A percentile compares a stretch with the other conserved stretches of the same genome.
phyloP scores from a whole-genome alignment of 2,329 filamentous ascomycete genomes.

The Cercospora beticola region DNA sequence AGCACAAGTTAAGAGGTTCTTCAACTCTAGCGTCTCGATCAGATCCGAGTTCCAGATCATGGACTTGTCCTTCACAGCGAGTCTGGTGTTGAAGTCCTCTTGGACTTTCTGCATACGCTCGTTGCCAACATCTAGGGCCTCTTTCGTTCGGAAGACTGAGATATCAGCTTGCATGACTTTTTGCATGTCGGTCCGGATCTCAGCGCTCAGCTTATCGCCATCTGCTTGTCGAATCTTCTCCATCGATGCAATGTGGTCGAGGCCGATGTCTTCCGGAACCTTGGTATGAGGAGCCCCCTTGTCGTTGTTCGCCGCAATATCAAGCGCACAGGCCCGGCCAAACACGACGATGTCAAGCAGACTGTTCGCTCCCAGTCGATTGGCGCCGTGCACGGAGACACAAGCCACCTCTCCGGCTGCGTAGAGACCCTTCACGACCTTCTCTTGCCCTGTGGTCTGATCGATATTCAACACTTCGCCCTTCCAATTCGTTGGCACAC shows the following conservation, averaged over 20 bases:
- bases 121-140: slow-evolving; percentile 40
- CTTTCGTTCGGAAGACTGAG: slow-evolving; percentile 48
- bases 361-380: slow-evolving; percentile 51
- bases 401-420: slow-evolving; percentile 52
- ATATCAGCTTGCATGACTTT: slow-evolving; percentile 49
- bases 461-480: slow-evolving; percentile 49
- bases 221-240: slow-evolving; percentile 40
- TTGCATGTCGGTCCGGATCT: slow-evolving; percentile 47
- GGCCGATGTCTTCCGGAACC: slow-evolving; percentile 37
- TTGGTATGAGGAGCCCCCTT: slow-evolving; percentile 40
- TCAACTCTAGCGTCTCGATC: slow-evolving; percentile 49
- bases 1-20: slow-evolving; percentile 50
- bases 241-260: slow-evolving; percentile 34
- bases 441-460: slow-evolving; percentile 40
- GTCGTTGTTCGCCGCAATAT: slow-evolving; percentile 44
- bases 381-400: slow-evolving; percentile 52
- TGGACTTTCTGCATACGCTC: slow-evolving; percentile 39
- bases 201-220: slow-evolving; percentile 41
- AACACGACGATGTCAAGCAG: slow-evolving; percentile 54
- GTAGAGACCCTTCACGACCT: slow-evolving; percentile 48
- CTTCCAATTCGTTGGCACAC: slow-evolving; percentile 52
- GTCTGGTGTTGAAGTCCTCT: slow-evolving; percentile 37
- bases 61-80: slow-evolving; percentile 45
- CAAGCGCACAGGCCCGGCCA: slow-evolving; percentile 48
- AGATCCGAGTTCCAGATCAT: slow-evolving; percentile 54